phyloP scores from a whole-genome alignment of 2,329 filamentous ascomycete species.

The Aurifilum marmelostoma region DNA sequence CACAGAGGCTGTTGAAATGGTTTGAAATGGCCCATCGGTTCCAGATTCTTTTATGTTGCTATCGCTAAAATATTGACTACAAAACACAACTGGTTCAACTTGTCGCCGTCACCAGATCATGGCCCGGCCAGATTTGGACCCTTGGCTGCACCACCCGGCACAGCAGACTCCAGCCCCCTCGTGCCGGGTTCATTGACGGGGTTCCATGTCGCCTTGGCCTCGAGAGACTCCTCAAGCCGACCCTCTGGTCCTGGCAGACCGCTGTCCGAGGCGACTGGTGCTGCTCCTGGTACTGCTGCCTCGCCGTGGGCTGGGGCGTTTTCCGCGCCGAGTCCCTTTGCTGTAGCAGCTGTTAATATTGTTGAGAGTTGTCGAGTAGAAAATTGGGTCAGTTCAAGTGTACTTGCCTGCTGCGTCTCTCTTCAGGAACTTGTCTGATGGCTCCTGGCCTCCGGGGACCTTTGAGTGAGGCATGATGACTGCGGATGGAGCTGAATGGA shows the following conservation, averaged over 20 bases:
- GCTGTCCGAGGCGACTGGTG: conserved; percentile 28
- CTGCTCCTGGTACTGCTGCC: conserved; percentile 19
- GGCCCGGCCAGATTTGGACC: conserved; percentile 18
- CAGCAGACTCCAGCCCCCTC: conserved; percentile 11
- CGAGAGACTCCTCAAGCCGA: conserved; percentile 10
- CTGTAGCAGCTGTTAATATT: neutral
- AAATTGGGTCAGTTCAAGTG: no score
- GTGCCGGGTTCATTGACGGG: conserved; percentile 17
- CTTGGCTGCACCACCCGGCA: conserved; percentile 20
- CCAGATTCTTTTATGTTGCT: no score
- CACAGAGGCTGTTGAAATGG: neutral
- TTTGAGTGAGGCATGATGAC: conserved; percentile 24
- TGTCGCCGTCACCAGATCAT: neutral
- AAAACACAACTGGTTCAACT: neutral
- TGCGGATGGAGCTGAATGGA: neutral
- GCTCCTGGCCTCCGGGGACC: conserved; percentile 25
- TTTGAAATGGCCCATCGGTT: no score
- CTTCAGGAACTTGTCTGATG: conserved; percentile 28
- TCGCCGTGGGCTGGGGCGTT: conserved; percentile 23
- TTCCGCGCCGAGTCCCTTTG: conserved; percentile 25
- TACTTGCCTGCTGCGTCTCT: conserved; percentile 17
- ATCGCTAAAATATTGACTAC: no score
- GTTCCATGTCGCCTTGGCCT: conserved; percentile 14
- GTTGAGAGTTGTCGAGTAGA: neutral
- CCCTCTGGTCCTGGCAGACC: conserved; percentile 15